Base-by-base conservation (phyloP, 495 filamentous ascomycete species). In the Neurospora discreta region DNA sequence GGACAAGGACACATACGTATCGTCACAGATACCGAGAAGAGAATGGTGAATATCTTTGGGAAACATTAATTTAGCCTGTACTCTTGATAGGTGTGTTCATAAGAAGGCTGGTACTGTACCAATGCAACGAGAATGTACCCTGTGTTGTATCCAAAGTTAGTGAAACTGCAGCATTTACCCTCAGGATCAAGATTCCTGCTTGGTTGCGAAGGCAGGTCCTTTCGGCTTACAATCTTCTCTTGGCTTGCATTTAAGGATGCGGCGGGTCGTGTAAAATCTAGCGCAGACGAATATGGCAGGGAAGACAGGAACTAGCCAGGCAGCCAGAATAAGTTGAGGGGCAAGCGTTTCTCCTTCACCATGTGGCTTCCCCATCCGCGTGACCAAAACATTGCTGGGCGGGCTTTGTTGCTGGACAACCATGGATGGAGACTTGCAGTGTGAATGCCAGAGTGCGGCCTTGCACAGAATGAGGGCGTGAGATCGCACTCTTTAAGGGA, bases 181-280 rank as follows among this genome's bases (percentile, higher is more conserved):
- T 13, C n/a, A 26, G 68, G 36, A 26, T 20, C 43, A 39, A 26
- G 8, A 39, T 41, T 11, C 69, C 18, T 58, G 67, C 16, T 15
- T 15, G 33, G 5, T n/a, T n/a, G n/a, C n/a, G n/a, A n/a, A 7
- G 8, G 23, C 20, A 18, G 9, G 30, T 13, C 40, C 26, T 58
- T 18, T 13, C 11, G n/a, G 65, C 77, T 68, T 68, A 76, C 76
- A 79, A 44, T 78, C 76, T 65, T 78, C 75, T 23, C 68, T 69
- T 68, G 74, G 71, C 30, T 76, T 71, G 1, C 18, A 52, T 5
- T 71, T 71, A 20, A 77, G 70, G 20, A 79, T 73, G 18, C 10
- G 46, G 3, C 71, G 72, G 36, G 76, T 71, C 5, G 76, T 78
- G 58, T 75, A 79, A 41, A 78, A 74, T 10, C 77, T 74, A 23